These are phyloP conservation scores for Amaranthus hypochondriacus DNA, from an alignment of 148 eudicot genomes.

Conservation along the genomic window DNA sequence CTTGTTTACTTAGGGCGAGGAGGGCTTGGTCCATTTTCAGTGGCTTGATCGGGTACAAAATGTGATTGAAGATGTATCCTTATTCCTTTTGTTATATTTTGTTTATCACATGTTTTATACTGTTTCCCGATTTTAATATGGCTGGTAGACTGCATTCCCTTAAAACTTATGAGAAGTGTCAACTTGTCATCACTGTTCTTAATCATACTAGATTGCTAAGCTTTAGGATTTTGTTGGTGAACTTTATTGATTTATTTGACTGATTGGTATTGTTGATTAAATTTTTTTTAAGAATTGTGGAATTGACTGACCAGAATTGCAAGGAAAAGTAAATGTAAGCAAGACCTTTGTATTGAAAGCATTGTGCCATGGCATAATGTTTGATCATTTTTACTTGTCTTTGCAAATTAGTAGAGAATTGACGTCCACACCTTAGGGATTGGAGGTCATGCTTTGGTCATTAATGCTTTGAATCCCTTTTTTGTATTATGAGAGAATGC, in stretches of 20 bases:
- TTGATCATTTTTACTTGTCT: too few relatives aligned
- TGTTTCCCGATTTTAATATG: neutral
- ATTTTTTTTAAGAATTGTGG: neutral
- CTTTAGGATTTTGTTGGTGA: neutral
- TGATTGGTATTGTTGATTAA: neutral
- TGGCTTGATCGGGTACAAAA: conserved; percentile 84
- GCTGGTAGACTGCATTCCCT: neutral
- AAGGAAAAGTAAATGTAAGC: neutral
- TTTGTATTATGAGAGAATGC: too few relatives aligned
- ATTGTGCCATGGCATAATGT: neutral
- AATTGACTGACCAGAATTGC: neutral
- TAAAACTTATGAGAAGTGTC: neutral
- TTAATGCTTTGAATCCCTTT: too few relatives aligned
- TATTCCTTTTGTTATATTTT: conserved; percentile 39
- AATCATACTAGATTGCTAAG: neutral
- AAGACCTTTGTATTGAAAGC: neutral
- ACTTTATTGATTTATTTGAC: too few relatives aligned
- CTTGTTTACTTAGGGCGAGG: conserved; percentile 60
- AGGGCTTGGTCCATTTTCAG: conserved; percentile 82
- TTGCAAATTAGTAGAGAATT: too few relatives aligned
- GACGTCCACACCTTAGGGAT: too few relatives aligned
- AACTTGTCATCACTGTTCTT: neutral
- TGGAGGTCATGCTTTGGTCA: too few relatives aligned
- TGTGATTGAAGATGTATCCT: conserved; percentile 91
- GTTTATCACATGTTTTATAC: neutral